These are phyloP conservation scores for Saccharomyces eubayanus DNA, from an alignment of 805 yeast genomes.

Conservation along the genomic window DNA sequence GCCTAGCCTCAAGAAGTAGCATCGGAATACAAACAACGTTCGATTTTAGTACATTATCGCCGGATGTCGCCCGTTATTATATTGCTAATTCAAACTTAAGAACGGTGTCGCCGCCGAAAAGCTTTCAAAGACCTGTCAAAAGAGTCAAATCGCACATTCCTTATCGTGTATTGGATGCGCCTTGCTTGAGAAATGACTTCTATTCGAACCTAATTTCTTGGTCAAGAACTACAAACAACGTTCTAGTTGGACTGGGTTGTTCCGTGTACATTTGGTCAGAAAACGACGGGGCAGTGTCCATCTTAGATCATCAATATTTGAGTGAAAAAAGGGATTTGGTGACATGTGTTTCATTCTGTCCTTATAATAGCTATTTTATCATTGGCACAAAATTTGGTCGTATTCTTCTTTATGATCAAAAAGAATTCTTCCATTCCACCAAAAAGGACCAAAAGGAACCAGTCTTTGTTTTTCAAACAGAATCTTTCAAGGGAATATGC, in stretches of 20 bases:
- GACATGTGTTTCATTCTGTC: constrained; percentile 52
- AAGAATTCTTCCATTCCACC: constrained; percentile 8
- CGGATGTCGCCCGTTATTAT: not conserved
- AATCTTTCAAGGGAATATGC: constrained; percentile 39
- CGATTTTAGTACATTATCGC: not conserved
- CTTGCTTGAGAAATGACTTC: constrained; percentile 65
- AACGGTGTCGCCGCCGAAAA: not conserved
- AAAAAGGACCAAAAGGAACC: constrained; percentile 9
- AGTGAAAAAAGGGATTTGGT: constrained; percentile 33
- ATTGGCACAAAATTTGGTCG: constrained; percentile 55
- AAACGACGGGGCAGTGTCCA: constrained; percentile 36
- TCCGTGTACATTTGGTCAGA: constrained; percentile 59
- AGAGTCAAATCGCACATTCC: constrained; percentile 35
- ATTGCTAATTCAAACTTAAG: not conserved
- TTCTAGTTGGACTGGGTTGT: constrained; percentile 61
- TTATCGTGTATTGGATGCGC: constrained; percentile 55
- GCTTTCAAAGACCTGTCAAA: constrained; percentile 16
- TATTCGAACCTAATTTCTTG: constrained; percentile 70
- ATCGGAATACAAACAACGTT: not conserved
- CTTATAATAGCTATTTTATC: constrained; percentile 37
- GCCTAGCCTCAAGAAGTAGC: not conserved
- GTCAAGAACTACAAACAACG: constrained; percentile 42
- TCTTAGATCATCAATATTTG: constrained; percentile 34
- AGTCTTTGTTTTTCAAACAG: constrained; percentile 15
- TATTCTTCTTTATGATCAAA: constrained; percentile 39